Evolutionary conservation across 169 alveolate species (phyloP).

Genomic region (Plasmodium gonderi): DNA sequence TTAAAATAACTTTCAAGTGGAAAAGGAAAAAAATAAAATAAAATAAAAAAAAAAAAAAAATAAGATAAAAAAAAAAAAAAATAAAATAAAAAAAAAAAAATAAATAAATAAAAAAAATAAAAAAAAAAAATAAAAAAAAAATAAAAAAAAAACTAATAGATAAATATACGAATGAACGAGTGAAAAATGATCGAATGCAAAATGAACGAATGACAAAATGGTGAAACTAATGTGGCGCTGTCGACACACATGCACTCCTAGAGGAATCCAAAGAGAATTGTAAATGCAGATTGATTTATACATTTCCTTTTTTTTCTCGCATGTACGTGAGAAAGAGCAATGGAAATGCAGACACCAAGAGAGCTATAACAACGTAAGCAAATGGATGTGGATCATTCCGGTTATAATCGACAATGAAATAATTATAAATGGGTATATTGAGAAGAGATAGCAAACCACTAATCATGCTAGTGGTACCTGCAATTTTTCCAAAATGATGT

Average conservation of each 20-base stretch:
- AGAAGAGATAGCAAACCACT: constrained; percentile 80
- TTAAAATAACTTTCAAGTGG: too few species aligned
- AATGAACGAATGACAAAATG: too few species aligned
- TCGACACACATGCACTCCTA: too few species aligned
- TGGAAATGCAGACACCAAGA: constrained; percentile 33
- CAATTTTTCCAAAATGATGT: constrained; percentile 77
- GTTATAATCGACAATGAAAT: constrained; percentile 36
- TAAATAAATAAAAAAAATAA: too few species aligned
- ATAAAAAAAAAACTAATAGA: background rate
- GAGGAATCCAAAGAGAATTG: too few species aligned
- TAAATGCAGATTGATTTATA: background rate
- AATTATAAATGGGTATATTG: constrained; percentile 75
- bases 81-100: background rate
- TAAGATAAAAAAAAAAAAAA: background rate
- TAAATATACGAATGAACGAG: too few species aligned
- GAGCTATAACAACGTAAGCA: constrained; percentile 53
- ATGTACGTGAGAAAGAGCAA: constrained; percentile 24
- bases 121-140: too few species aligned
- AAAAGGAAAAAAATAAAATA: too few species aligned
- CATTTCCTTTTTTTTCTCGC: background rate
- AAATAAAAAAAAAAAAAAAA: background rate
- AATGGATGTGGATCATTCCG: constrained; percentile 40
- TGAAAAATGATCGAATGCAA: too few species aligned
- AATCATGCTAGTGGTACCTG: constrained; percentile 77
- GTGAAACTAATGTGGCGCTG: too few species aligned